Evolutionary conservation across 305 asterid species (phyloP).

Genomic region (Stenogyne calaminthoides): DNA sequence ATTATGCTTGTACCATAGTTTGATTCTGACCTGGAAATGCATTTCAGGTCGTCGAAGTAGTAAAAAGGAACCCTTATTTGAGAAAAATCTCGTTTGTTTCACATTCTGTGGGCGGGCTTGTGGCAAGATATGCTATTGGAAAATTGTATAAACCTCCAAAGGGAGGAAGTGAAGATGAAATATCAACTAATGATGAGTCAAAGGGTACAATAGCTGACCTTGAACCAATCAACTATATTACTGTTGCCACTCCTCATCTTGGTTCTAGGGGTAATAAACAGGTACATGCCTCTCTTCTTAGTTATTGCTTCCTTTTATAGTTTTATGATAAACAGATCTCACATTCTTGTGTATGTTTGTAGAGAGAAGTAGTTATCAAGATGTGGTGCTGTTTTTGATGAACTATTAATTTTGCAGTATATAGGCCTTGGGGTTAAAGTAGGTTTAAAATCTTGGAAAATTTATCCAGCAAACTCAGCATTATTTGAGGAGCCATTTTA

Average conservation of each 20-base stretch:
- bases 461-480: background rate
- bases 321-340: slow-evolving; percentile 1
- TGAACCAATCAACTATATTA: slow-evolving; percentile 80
- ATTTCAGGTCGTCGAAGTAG: slow-evolving; percentile 77
- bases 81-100: slow-evolving; percentile 87
- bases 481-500: background rate
- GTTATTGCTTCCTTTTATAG: background rate
- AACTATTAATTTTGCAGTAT: slow-evolving; percentile 14
- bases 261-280: slow-evolving; percentile 98
- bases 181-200: slow-evolving; percentile 49
- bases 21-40: slow-evolving; percentile 33
- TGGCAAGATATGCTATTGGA: slow-evolving; percentile 94
- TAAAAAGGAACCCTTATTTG: slow-evolving; percentile 61
- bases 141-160: slow-evolving; percentile 63
- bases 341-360: slow-evolving; percentile 12
- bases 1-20: slow-evolving; percentile 11
- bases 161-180: slow-evolving; percentile 44
- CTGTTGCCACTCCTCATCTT: slow-evolving; percentile 98
- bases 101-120: slow-evolving; percentile 98
- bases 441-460: background rate
- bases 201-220: slow-evolving; percentile 82
- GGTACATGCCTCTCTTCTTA: slow-evolving; percentile 46
- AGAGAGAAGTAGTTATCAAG: background rate
- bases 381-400: background rate
- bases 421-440: background rate